Conservation (phyloP, 495 filamentous ascomycete species). For the Aspergillus egyptiacus region DNA sequence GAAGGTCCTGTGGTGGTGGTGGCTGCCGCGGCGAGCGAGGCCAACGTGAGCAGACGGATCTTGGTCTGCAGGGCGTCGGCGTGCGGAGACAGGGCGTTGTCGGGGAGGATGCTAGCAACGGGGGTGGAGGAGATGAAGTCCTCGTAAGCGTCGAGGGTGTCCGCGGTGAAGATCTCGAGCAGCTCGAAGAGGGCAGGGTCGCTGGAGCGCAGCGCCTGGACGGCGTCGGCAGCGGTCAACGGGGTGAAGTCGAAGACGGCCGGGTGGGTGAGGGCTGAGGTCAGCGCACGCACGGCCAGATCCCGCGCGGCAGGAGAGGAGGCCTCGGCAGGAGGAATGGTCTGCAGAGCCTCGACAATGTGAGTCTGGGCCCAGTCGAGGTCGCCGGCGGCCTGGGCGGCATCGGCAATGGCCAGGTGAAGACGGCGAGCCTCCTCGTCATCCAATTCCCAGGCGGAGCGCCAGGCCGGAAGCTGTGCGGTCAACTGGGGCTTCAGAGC, state of each 20-base stretch:
- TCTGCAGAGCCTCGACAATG: conserved; percentile 75
- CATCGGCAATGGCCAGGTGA: conserved; percentile 70
- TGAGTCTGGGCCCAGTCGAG: conserved; percentile 74
- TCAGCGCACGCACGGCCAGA: conserved; percentile 78
- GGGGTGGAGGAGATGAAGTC: conserved; percentile 63
- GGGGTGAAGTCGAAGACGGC: conserved; percentile 91
- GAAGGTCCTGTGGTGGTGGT: conserved; percentile 34
- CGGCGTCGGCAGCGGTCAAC: conserved; percentile 74
- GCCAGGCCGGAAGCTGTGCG: conserved; percentile 69
- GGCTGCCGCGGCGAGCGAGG: conserved; percentile 73
- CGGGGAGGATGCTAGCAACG: conserved; percentile 36
- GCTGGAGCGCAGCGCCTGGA: conserved; percentile 78
- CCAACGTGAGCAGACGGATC: conserved; percentile 91
- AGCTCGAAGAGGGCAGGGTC: conserved; percentile 82
- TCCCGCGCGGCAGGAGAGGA: conserved; percentile 64
- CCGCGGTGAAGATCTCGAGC: conserved; percentile 88
- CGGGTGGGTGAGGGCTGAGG: conserved; percentile 68
- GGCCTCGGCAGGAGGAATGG: conserved; percentile 68
- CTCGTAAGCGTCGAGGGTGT: conserved; percentile 88
- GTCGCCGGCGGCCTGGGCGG: conserved; percentile 70
- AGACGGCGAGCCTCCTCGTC: conserved; percentile 75
- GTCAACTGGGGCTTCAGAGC: conserved; percentile 71
- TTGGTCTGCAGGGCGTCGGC: conserved; percentile 80
- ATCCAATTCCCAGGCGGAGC: conserved; percentile 75
- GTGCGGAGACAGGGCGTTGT: conserved; percentile 49